These are phyloP conservation scores for Penicillium robsamsonii DNA, from an alignment of 495 filamentous ascomycete species.

Conservation along the genomic window DNA sequence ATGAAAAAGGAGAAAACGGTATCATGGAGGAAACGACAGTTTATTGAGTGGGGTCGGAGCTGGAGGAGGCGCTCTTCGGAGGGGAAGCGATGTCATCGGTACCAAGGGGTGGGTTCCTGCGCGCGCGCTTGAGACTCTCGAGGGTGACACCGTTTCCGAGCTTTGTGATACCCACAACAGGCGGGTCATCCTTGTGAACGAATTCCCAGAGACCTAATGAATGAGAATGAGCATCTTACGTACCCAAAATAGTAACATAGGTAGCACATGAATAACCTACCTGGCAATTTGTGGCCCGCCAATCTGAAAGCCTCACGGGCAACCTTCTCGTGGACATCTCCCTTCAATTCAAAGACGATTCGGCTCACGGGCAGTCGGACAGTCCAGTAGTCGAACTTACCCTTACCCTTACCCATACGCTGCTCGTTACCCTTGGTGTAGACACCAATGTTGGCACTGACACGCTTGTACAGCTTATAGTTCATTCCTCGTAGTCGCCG, in stretches of 20 bases:
- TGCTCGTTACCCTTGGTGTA: conserved; percentile 94
- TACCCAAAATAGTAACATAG: neutral
- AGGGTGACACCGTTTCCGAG: conserved; percentile 75
- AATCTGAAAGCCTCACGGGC: conserved; percentile 90
- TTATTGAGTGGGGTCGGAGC: conserved; percentile 44
- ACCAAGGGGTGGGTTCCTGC: conserved; percentile 60
- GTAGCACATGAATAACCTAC: conserved; percentile 49
- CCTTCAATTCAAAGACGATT: conserved; percentile 88
- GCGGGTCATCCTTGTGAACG: conserved; percentile 86
- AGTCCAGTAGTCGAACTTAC: conserved; percentile 95
- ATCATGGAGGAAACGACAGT: conserved; percentile 10
- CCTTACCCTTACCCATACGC: conserved; percentile 99
- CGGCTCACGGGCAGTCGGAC: conserved; percentile 81
- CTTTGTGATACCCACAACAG: conserved; percentile 92
- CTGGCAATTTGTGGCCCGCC: conserved; percentile 92
- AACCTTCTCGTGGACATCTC: conserved; percentile 89
- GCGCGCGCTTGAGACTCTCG: conserved; percentile 73
- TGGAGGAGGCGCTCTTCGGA: conserved; percentile 40
- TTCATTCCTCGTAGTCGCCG: conserved; percentile 84
- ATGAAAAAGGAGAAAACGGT: conserved; percentile 11
- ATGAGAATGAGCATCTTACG: conserved; percentile 25
- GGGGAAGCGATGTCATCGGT: conserved; percentile 31
- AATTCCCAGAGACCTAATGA: conserved; percentile 82
- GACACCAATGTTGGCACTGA: conserved; percentile 88
- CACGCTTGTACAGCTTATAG: conserved; percentile 86